Percentiles rank a stretch among this genome's conserved stretches.
These are phyloP conservation scores for Tolypocladium amazonense DNA, from an alignment of 2,329 filamentous ascomycete species.

Conservation along the genomic window DNA sequence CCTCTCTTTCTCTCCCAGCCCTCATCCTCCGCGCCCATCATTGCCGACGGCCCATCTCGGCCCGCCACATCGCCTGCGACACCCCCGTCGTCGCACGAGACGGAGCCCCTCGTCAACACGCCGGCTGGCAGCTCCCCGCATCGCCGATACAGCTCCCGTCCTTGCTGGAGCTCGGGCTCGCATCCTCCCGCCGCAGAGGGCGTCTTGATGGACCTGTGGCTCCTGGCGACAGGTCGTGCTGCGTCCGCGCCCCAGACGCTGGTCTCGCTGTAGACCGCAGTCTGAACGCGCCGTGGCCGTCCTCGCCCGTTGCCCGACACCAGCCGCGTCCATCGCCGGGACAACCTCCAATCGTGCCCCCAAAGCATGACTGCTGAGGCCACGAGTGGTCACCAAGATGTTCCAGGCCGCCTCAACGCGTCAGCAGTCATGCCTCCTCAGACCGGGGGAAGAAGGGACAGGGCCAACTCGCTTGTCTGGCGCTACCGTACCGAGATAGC, in stretches of 20 bases:
- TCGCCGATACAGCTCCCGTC: neutral
- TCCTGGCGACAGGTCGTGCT: constrained; percentile 23
- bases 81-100: neutral
- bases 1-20: neutral
- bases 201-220: constrained; percentile 27
- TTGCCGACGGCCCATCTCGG: neutral
- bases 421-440: constrained; percentile 18
- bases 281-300: constrained; percentile 15
- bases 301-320: neutral
- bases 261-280: constrained; percentile 16
- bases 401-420: constrained; percentile 18
- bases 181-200: constrained; percentile 1
- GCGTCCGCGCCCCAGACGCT: constrained; percentile 17
- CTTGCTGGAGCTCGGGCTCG: neutral
- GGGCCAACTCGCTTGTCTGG: constrained; percentile 47
- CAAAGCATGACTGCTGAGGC: constrained; percentile 26
- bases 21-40: neutral
- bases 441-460: constrained; percentile 10
- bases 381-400: constrained; percentile 26
- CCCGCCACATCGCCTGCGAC: neutral
- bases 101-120: neutral
- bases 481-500: constrained; percentile 72
- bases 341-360: constrained; percentile 1
- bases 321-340: constrained; percentile 2
- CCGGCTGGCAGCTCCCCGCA: neutral